Evolutionary conservation across 148 eudicot genomes (phyloP).

Genomic region (Amaranthus cruentus): DNA sequence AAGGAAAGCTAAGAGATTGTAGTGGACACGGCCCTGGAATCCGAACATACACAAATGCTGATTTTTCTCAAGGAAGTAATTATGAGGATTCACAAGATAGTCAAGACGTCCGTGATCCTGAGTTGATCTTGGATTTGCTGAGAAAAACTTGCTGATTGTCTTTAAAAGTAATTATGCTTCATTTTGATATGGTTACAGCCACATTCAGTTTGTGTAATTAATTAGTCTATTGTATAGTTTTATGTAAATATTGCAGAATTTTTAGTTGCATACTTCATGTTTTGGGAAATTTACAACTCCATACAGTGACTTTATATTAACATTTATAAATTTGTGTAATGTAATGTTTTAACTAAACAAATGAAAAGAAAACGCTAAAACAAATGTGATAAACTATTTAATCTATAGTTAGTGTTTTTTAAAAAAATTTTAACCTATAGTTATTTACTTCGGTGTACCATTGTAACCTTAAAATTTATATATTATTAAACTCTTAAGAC

Average conservation of each 20-base stretch:
- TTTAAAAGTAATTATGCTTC: neutral
- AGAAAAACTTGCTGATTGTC: conserved; percentile 32
- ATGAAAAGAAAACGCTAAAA: too few species aligned
- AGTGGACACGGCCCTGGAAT: conserved; percentile 81
- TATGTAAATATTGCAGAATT: neutral
- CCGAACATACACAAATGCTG: conserved; percentile 63
- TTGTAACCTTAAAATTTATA: too few species aligned
- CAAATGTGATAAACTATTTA: too few species aligned
- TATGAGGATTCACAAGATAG: conserved; percentile 81
- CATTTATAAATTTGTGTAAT: too few species aligned
- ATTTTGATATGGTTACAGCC: neutral
- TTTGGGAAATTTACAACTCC: too few species aligned
- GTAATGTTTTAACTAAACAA: too few species aligned
- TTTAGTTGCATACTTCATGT: neutral
- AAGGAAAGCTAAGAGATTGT: conserved; percentile 61
- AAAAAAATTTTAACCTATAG: too few species aligned
- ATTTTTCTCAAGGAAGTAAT: conserved; percentile 64
- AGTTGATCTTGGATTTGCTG: conserved; percentile 63
- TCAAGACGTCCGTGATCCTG: conserved; percentile 52
- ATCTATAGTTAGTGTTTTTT: too few species aligned
- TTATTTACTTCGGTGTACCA: too few species aligned
- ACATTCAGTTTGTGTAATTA: neutral
- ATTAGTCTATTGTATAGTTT: neutral
- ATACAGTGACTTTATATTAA: too few species aligned
- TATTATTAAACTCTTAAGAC: too few species aligned